Evolutionary conservation across 306 rosid genomes (phyloP), one percentile per base, ranked within the genome.

Genomic region (Casuarina cunninghamiana): DNA sequence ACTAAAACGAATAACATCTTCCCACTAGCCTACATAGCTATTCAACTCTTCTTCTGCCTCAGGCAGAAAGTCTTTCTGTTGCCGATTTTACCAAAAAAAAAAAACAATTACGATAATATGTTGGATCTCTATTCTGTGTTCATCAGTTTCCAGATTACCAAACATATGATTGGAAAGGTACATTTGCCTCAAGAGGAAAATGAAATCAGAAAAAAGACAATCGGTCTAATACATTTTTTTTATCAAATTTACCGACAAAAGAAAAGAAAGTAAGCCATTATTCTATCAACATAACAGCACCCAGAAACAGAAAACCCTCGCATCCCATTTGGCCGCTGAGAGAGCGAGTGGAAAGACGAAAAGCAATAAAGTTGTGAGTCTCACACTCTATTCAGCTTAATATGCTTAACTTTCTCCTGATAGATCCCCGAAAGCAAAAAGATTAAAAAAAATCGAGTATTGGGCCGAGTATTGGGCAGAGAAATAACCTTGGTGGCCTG

Each of bases 401-500:
- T 3, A 42, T 50, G 42, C 48, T 41, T 16, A 21, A 7, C 10
- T 58, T 58, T 58, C 65, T 6, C 3, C 12, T 3, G 58, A 13
- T 58, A 2, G 39, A 41, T 58, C 5, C 8, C 17, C 50, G 71
- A 77, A 69, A 49, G 78, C 53, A 5, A 77, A 39, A 74, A 63
- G 60, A 1, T 26, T 53, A 45, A 73, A 4, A 76, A 72, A 71
- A 62, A 75, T 65, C 26, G 81, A 66, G 82, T 57, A n/a, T n/a
- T n/a, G n/a, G n/a, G n/a, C 0, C 26, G 26, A 21, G 26, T 21
- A 19, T 42, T 32, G 68, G 19, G 57, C 10, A 68, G 49, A 37
- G 74, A 38, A 71, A 37, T 50, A 53, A 90, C 94, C 94, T 90
- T 86, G 78, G 82, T 12, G 72, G 90, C 83, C 80, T 90, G 86